Percentiles rank a stretch among this genome's conserved stretches.
phyloP scores from a whole-genome alignment of 1,284 basidiomycete genomes.

The Dichomitus squalens region DNA sequence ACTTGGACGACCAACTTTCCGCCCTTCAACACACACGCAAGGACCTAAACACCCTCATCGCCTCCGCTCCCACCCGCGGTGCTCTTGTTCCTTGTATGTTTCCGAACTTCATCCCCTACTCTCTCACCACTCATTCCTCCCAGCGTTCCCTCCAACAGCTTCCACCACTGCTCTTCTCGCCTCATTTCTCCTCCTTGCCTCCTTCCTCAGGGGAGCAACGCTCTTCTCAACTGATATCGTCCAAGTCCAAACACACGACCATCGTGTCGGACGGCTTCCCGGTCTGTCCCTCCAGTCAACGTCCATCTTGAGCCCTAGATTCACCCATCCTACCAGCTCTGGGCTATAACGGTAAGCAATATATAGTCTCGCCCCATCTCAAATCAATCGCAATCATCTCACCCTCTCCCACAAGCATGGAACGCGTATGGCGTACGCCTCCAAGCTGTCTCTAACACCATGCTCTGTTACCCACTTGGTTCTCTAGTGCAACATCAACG shows the following conservation, averaged over 20 bases:
- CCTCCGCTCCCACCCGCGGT: too few relatives aligned
- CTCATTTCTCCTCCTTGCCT: constrained; percentile 12
- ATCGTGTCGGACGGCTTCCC: constrained; percentile 15
- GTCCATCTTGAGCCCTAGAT: not conserved
- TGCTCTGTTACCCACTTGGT: constrained; percentile 22
- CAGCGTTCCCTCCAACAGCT: too few relatives aligned
- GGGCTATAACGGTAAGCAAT: constrained; percentile 39
- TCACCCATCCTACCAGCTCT: constrained; percentile 22
- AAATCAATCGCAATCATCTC: not conserved
- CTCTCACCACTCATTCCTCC: too few relatives aligned
- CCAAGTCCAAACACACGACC: constrained; percentile 5
- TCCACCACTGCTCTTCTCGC: constrained; percentile 15
- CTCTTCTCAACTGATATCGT: constrained; percentile 7
- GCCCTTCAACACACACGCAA: too few relatives aligned
- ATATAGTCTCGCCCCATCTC: not conserved
- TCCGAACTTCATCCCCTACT: too few relatives aligned
- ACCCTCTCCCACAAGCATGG: constrained; percentile 30
- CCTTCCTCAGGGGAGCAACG: constrained; percentile 12
- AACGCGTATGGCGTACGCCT: constrained; percentile 35
- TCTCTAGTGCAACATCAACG: constrained; percentile 40
- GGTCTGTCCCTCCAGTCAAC: not conserved
- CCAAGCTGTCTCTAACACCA: not conserved
- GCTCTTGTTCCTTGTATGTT: too few relatives aligned
- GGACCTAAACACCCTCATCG: too few relatives aligned
- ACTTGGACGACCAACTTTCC: too few relatives aligned